Base-by-base conservation (phyloP, 1,284 basidiomycete genomes). In the Bondarzewia mesenterica region DNA sequence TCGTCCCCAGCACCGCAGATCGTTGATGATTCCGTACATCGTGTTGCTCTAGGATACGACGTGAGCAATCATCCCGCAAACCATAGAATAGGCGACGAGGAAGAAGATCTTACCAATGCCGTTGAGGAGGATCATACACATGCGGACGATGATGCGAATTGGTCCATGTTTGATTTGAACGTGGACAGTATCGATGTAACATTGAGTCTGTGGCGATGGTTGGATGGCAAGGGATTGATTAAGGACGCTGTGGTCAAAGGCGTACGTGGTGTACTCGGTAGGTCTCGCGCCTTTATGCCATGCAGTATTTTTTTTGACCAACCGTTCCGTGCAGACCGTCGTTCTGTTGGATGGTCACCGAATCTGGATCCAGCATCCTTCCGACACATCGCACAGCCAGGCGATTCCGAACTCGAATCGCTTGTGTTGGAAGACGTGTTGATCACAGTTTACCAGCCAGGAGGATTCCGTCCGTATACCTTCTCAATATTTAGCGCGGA, bases 171-270 rank as follows among this genome's bases (percentile, higher is more conserved):
- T 58, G 93, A 97, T 63, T 63, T 97, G 54, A 91, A 82, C 52
- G 80, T 97, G 26, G 95, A 96, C 62, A 92, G 92, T 26, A 87
- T 99, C 47, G 96, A 99, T 56, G 94, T 99, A 12, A 94, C 91
- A 0, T 72, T 99, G n/a, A 95, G 92, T 46, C 71, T 99, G 10
- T 81, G 83, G 65, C 75, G 88, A 44, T 99, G 96, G 96, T 72
- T 97, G 44, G 93, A 97, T 62, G 96, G 95, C 1, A 97, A 94
- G 63, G 96, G 96, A 0, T 67, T 99, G 4, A 73, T 99, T 12
- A 82, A 93, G 57, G 85, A 93, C 62, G 95, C 93, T 1, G 89
- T 88, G 16, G 75, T 99, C 46, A 91, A 90, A 59, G 96, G 96
- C 41, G 93, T 99, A 3, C 81, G 96, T 44, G 96, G 96, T 16